Evolutionary conservation across 106 monocot genomes (phyloP).

Genomic region (Apostasia ramifera): DNA sequence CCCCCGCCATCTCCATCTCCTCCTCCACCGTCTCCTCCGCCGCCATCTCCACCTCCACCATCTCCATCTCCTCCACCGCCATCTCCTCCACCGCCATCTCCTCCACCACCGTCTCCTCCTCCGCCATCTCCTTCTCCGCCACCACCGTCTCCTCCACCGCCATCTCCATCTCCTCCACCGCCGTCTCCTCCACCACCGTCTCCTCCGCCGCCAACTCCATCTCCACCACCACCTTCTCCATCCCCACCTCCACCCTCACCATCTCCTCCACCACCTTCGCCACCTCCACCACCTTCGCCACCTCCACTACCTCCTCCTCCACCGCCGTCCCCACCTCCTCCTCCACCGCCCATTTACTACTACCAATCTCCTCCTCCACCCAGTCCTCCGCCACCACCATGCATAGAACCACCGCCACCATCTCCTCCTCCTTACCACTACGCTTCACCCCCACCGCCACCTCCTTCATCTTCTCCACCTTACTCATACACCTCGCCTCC

Average conservation of each 20-base stretch:
- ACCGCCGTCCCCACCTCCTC: background rate
- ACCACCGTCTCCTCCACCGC: background rate
- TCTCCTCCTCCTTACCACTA: background rate
- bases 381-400: conserved; percentile 9
- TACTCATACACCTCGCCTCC: background rate
- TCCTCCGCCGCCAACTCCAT: background rate
- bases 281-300: conserved; percentile 5
- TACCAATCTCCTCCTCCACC: conserved; percentile 12
- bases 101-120: conserved; percentile 1
- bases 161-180: conserved; percentile 1
- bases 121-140: conserved; percentile 7
- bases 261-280: background rate
- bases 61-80: background rate
- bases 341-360: background rate
- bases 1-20: background rate
- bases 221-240: background rate
- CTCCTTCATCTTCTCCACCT: background rate
- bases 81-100: background rate
- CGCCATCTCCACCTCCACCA: background rate
- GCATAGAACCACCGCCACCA: conserved; percentile 8
- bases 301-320: background rate
- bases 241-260: background rate
- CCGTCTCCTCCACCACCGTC: background rate
- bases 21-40: background rate
- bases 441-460: conserved; percentile 1